Evolutionary conservation across 129 eudicot genomes (phyloP).

Genomic region (Solidago caesia): DNA sequence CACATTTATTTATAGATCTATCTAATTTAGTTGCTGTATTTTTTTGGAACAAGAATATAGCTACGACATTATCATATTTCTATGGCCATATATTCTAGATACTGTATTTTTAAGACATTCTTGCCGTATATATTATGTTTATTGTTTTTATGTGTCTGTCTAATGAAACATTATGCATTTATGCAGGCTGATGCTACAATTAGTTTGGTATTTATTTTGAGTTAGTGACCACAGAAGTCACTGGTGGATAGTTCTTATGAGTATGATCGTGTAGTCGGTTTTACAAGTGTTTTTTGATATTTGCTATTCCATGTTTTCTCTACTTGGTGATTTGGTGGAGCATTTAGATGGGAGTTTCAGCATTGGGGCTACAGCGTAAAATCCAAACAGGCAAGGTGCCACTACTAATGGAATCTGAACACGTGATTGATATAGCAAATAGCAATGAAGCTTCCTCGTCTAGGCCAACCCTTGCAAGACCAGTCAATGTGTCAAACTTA

Average conservation of each 20-base stretch:
- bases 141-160: background rate
- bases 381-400: constrained; percentile 48
- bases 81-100: background rate
- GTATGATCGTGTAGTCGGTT: constrained; percentile 9
- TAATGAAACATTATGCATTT: constrained; percentile 13
- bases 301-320: constrained; percentile 53
- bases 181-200: constrained; percentile 31
- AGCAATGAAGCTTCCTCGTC: constrained; percentile 71
- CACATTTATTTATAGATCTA: background rate
- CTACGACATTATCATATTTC: background rate
- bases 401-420: constrained; percentile 68
- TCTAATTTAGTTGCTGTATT: background rate
- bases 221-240: constrained; percentile 22
- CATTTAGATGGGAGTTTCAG: constrained; percentile 64
- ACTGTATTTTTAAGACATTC: too few species aligned
- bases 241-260: constrained; percentile 11
- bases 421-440: constrained; percentile 69
- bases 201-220: constrained; percentile 22
- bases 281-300: constrained; percentile 21
- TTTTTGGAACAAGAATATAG: background rate
- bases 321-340: constrained; percentile 32
- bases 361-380: constrained; percentile 62
- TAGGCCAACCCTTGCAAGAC: constrained; percentile 51
- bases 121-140: background rate
- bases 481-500: constrained; percentile 41